Conservation (phyloP, 1,284 basidiomycete genomes). For the Coriolopsis trogii region DNA sequence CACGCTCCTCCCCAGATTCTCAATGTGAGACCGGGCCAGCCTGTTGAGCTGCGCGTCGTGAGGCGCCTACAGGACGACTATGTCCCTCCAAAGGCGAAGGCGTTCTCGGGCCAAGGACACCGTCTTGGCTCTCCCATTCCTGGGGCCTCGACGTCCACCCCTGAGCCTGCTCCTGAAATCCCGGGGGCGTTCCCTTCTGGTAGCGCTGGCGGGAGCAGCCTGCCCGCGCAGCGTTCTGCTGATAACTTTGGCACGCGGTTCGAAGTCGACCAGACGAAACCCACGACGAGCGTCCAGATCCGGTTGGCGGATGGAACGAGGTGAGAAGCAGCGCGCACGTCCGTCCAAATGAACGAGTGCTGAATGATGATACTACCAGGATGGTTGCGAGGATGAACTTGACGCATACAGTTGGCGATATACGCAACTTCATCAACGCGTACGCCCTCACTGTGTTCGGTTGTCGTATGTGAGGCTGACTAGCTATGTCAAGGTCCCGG, state of each 20-base stretch:
- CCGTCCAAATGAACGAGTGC: too few species aligned
- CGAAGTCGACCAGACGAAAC: slow-evolving; percentile 80
- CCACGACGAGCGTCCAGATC: slow-evolving; percentile 91
- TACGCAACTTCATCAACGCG: slow-evolving; percentile 90
- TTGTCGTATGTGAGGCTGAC: neutral
- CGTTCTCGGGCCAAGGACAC: slow-evolving; percentile 82
- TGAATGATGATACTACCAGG: too few species aligned
- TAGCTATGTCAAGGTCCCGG: slow-evolving; percentile 56
- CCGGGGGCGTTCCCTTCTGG: slow-evolving; percentile 57
- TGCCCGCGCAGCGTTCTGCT: slow-evolving; percentile 35
- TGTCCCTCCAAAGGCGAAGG: slow-evolving; percentile 49
- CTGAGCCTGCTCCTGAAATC: slow-evolving; percentile 47
- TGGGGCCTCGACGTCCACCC: slow-evolving; percentile 8
- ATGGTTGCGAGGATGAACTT: slow-evolving; percentile 91
- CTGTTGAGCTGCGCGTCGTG: slow-evolving; percentile 84
- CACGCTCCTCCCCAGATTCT: slow-evolving; percentile 81
- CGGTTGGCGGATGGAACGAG: slow-evolving; percentile 91
- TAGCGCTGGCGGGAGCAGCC: slow-evolving; percentile 12
- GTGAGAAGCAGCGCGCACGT: slow-evolving; percentile 39
- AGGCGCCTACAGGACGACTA: slow-evolving; percentile 82
- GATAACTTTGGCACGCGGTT: slow-evolving; percentile 60
- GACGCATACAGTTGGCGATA: slow-evolving; percentile 86
- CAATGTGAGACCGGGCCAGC: slow-evolving; percentile 80
- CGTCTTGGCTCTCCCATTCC: slow-evolving; percentile 78
- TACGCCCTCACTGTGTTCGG: slow-evolving; percentile 47